Conservation (phyloP, 108 stramenopile species). For the Ochromonas danica region DNA sequence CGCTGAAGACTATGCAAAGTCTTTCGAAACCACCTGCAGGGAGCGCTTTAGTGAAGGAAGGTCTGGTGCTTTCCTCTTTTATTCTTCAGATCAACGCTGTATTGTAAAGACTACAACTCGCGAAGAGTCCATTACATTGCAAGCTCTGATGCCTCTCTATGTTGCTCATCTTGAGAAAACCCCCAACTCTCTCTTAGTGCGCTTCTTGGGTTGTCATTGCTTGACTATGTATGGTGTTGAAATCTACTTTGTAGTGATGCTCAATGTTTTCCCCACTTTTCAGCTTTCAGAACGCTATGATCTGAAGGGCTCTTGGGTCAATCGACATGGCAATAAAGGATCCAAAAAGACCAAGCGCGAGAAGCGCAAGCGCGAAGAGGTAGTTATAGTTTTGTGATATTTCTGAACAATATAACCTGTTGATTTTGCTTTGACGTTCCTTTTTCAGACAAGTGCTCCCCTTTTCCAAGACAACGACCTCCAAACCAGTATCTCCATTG, state of each 20-base stretch:
- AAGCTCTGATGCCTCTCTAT: slow-evolving; percentile 29
- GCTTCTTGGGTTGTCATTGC: slow-evolving; percentile 43
- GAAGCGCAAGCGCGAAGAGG: not conserved
- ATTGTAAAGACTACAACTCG: slow-evolving; percentile 42
- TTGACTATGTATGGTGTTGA: slow-evolving; percentile 40
- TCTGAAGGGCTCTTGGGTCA: slow-evolving; percentile 48
- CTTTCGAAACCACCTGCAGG: slow-evolving; percentile 29
- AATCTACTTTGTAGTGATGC: slow-evolving; percentile 45
- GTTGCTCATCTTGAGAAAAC: slow-evolving; percentile 21
- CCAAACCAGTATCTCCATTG: not conserved
- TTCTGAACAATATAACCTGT: not conserved
- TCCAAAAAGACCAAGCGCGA: not conserved
- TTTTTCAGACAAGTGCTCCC: not conserved
- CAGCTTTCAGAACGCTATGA: slow-evolving; percentile 34
- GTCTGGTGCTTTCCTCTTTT: slow-evolving; percentile 47
- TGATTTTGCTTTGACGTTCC: not conserved
- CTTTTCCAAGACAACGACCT: slow-evolving; percentile 22
- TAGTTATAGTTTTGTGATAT: not conserved
- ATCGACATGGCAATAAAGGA: slow-evolving; percentile 18
- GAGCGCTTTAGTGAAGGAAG: slow-evolving; percentile 44
- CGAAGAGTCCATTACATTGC: slow-evolving; percentile 19
- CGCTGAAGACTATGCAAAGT: not conserved
- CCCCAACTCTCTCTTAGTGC: slow-evolving; percentile 35
- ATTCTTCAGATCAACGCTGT: slow-evolving; percentile 38
- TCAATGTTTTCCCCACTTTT: slow-evolving; percentile 35